Evolutionary conservation across 2,329 filamentous ascomycete genomes (phyloP).

Genomic region (Lachnellula suecica): DNA sequence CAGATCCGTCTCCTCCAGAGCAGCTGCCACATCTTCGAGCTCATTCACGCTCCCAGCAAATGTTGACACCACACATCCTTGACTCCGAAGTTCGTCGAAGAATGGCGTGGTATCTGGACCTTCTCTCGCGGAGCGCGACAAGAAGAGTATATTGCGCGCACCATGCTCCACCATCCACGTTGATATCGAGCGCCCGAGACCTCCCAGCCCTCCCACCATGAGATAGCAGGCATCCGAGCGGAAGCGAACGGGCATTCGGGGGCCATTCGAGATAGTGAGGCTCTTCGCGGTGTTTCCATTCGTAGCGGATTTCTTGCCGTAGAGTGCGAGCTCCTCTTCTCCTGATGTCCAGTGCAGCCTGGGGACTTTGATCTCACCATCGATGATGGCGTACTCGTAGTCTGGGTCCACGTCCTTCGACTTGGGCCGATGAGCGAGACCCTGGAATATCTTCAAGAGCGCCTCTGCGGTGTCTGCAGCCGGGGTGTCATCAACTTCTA

Average conservation of each 20-base stretch:
- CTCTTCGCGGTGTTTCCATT: neutral
- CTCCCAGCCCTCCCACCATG: conserved; percentile 39
- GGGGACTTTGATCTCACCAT: conserved; percentile 24
- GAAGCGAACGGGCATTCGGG: neutral
- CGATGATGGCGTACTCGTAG: conserved; percentile 28
- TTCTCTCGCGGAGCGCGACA: conserved; percentile 32
- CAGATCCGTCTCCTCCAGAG: neutral
- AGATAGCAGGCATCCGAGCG: conserved; percentile 30
- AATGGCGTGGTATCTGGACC: conserved; percentile 1
- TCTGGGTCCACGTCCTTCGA: conserved; percentile 19
- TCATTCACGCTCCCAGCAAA: conserved; percentile 4
- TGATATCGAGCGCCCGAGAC: conserved; percentile 35
- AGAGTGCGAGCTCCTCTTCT: conserved; percentile 9
- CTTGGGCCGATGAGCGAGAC: conserved; percentile 1
- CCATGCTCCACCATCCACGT: conserved; percentile 36
- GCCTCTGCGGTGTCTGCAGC: neutral
- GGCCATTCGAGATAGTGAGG: neutral
- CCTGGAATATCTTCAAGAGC: conserved; percentile 5
- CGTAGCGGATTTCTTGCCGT: neutral
- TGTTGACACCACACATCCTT: neutral
- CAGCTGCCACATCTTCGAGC: conserved; percentile 6
- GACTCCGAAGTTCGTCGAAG: conserved; percentile 5
- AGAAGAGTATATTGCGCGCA: conserved; percentile 33
- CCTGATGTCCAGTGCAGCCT: conserved; percentile 23
- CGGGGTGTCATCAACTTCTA: conserved; percentile 21